Evolutionary conservation across 345 rosid genomes (phyloP).

Genomic region (Eutrema japonicum): DNA sequence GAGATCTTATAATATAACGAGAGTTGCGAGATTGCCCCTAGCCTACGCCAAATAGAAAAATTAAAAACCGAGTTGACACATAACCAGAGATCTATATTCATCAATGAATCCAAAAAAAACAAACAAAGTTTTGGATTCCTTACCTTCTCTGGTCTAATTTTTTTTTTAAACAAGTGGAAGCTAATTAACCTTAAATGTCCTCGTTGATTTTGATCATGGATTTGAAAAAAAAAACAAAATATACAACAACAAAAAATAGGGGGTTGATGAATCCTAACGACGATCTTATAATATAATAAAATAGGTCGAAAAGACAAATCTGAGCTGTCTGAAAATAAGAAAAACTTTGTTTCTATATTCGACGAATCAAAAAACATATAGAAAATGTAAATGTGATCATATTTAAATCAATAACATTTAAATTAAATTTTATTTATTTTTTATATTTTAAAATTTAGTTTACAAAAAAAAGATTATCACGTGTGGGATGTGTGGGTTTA

Average conservation of each 20-base stretch:
- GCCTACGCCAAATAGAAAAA: constrained; percentile 21
- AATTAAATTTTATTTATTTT: too few species aligned
- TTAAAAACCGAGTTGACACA: not conserved
- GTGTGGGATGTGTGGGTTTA: too few species aligned
- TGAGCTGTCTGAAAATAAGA: constrained; percentile 16
- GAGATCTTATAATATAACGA: too few species aligned
- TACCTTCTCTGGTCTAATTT: not conserved
- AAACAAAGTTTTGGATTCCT: not conserved
- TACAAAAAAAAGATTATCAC: too few species aligned
- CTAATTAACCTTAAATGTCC: not conserved
- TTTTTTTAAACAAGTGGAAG: not conserved
- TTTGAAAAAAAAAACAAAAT: not conserved
- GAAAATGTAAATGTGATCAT: too few species aligned
- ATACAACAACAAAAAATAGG: not conserved
- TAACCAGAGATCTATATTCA: constrained; percentile 4
- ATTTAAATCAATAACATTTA: too few species aligned
- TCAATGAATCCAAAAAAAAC: not conserved
- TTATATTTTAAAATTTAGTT: too few species aligned
- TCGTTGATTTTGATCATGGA: constrained; percentile 9
- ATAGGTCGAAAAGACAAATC: constrained; percentile 12
- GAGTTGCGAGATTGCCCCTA: constrained; percentile 22
- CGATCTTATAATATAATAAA: not conserved
- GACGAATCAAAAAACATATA: not conserved
- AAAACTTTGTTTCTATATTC: not conserved
- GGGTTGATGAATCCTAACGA: constrained; percentile 25